phyloP scores from a whole-genome alignment of 2,329 filamentous ascomycete species.

The Penicillium capsulatum region DNA sequence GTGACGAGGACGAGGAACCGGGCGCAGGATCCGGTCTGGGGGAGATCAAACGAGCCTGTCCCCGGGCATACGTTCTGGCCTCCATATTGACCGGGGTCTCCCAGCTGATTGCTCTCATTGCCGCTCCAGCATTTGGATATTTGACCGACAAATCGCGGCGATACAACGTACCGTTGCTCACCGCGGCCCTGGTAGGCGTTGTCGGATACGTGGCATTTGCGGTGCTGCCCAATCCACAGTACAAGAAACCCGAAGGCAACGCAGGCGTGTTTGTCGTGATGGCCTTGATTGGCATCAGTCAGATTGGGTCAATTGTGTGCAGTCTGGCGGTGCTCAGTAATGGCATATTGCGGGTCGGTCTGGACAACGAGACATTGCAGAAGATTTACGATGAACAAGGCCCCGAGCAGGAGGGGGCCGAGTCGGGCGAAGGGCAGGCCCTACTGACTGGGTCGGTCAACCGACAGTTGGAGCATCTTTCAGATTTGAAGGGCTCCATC shows the following conservation, averaged over 20 bases:
- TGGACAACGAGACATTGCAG: constrained; percentile 13
- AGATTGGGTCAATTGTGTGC: constrained; percentile 95
- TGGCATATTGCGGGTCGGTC: constrained; percentile 59
- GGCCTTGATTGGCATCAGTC: constrained; percentile 78
- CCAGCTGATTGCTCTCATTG: constrained; percentile 78
- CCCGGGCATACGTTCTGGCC: constrained; percentile 80
- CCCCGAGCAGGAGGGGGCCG: constrained; percentile 10
- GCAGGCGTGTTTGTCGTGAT: constrained; percentile 70
- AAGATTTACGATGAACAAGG: constrained; percentile 15
- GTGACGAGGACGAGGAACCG: constrained; percentile 48
- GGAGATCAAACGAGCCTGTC: constrained; percentile 80
- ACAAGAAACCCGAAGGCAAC: constrained; percentile 63
- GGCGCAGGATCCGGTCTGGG: constrained; percentile 29
- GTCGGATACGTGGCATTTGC: constrained; percentile 75
- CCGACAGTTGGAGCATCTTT: constrained; percentile 33
- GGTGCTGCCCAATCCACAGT: constrained; percentile 71
- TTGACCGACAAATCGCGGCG: constrained; percentile 64
- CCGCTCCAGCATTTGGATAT: constrained; percentile 82
- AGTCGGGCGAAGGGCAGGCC: constrained; percentile 28
- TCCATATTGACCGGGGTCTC: constrained; percentile 84
- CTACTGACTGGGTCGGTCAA: constrained; percentile 24
- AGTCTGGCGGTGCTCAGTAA: constrained; percentile 82
- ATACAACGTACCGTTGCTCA: constrained; percentile 69
- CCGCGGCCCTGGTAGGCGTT: constrained; percentile 69
- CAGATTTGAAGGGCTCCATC: constrained; percentile 83